Percentiles rank a stretch among this genome's conserved stretches.
Evolutionary conservation across 371 early-diverging fungal species (phyloP).

Genomic region (Nematocida minor): DNA sequence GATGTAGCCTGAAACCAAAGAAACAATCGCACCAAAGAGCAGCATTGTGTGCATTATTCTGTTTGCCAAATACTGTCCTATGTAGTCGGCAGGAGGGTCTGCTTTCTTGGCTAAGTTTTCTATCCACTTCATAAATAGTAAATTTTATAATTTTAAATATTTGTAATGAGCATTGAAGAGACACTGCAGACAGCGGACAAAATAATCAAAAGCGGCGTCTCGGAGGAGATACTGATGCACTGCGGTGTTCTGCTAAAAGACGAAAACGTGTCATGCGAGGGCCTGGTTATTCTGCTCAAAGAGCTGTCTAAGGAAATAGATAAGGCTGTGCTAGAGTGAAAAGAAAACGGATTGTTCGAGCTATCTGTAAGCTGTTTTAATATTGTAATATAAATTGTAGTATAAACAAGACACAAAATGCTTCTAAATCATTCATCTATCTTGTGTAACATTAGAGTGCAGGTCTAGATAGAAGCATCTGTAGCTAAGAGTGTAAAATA

Average conservation of each 20-base stretch:
- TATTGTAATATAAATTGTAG: too few species aligned
- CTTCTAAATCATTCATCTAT: too few species aligned
- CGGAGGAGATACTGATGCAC: neutral
- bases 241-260: neutral
- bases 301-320: conserved; percentile 28
- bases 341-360: too few species aligned
- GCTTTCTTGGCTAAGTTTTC: conserved; percentile 39
- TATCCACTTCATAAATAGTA: neutral
- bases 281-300: conserved; percentile 16
- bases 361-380: too few species aligned
- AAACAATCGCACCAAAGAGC: conserved; percentile 51
- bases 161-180: neutral
- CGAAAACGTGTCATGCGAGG: conserved; percentile 18
- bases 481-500: too few species aligned
- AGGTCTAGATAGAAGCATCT: too few species aligned
- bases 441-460: too few species aligned
- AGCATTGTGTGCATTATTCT: conserved; percentile 55
- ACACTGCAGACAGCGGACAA: neutral
- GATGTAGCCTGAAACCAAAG: conserved; percentile 54
- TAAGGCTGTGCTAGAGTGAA: too few species aligned
- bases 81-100: conserved; percentile 62
- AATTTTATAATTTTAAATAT: neutral
- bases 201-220: conserved; percentile 21
- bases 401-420: too few species aligned
- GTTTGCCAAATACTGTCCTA: conserved; percentile 60